Evolutionary conservation across 352 stramenopile genomes (phyloP).

Genomic region (Peronospora farinosa): DNA sequence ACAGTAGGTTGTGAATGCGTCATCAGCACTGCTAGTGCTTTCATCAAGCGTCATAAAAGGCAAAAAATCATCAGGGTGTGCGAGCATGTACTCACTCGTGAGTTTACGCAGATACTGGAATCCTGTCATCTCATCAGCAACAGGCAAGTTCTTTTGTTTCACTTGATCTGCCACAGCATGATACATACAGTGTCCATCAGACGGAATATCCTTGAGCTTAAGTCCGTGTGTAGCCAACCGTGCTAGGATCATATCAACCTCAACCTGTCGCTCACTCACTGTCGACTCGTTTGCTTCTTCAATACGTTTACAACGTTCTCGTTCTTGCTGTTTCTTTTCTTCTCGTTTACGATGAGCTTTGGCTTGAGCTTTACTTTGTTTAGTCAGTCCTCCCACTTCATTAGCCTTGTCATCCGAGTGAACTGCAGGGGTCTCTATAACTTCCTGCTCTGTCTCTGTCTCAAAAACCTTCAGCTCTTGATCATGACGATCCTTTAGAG

Average conservation of each 20-base stretch:
- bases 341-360: constrained; percentile 74
- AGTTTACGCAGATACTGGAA: constrained; percentile 68
- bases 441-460: constrained; percentile 4
- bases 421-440: not conserved
- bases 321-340: constrained; percentile 71
- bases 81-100: constrained; percentile 74
- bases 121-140: constrained; percentile 22
- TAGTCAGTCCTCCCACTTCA: constrained; percentile 1
- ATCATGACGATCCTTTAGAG: constrained; percentile 50
- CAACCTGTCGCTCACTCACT: constrained; percentile 75
- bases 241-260: constrained; percentile 60
- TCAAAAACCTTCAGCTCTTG: constrained; percentile 41
- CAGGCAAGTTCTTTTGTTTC: constrained; percentile 39
- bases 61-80: constrained; percentile 87
- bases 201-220: constrained; percentile 90
- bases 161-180: constrained; percentile 91
- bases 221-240: constrained; percentile 53
- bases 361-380: constrained; percentile 58
- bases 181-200: constrained; percentile 98
- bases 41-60: constrained; percentile 85
- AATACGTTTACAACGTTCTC: constrained; percentile 63
- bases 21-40: constrained; percentile 11
- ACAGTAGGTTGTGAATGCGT: constrained; percentile 90
- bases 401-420: constrained; percentile 2
- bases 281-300: constrained; percentile 74